These are phyloP conservation scores for Royoungia palumana DNA, from an alignment of 768 basidiomycete species.

Conservation along the genomic window DNA sequence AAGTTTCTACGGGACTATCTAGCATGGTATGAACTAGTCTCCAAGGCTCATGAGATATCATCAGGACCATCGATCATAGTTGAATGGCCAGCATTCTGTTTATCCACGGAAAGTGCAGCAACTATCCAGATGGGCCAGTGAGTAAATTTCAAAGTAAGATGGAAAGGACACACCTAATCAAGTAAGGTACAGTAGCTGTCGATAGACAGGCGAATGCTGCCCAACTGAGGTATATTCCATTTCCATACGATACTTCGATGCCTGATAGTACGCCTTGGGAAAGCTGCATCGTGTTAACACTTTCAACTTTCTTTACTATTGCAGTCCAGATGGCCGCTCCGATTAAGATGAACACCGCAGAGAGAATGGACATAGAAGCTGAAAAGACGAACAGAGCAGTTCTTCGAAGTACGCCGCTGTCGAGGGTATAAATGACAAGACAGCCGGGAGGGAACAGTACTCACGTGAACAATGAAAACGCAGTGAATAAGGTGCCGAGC, in stretches of 20 bases:
- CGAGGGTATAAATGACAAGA: constrained; percentile 2
- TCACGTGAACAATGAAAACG: constrained; percentile 63
- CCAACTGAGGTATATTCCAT: constrained; percentile 68
- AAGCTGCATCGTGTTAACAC: constrained; percentile 53
- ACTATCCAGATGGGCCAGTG: constrained; percentile 35
- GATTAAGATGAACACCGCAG: constrained; percentile 61
- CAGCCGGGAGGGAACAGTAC: constrained; percentile 26
- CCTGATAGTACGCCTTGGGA: constrained; percentile 48
- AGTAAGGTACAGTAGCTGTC: constrained; percentile 67
- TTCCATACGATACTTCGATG: constrained; percentile 59
- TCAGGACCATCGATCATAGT: constrained; percentile 14
- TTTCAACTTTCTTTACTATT: constrained; percentile 59
- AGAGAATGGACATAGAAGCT: constrained; percentile 56
- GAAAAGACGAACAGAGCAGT: constrained; percentile 67
- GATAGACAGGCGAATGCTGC: constrained; percentile 67
- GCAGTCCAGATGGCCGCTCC: constrained; percentile 78
- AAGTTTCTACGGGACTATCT: constrained; percentile 5
- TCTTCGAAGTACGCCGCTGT: constrained; percentile 64
- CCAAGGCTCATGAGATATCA: constrained; percentile 11
- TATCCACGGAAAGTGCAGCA: constrained; percentile 80
- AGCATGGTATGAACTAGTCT: constrained; percentile 4
- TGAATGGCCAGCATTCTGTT: constrained; percentile 31
- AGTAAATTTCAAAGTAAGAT: background rate
- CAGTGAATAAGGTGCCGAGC: constrained; percentile 65
- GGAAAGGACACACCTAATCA: constrained; percentile 59